Evolutionary conservation across 140 eudicot genomes (phyloP).

Genomic region (Anethum foeniculum): DNA sequence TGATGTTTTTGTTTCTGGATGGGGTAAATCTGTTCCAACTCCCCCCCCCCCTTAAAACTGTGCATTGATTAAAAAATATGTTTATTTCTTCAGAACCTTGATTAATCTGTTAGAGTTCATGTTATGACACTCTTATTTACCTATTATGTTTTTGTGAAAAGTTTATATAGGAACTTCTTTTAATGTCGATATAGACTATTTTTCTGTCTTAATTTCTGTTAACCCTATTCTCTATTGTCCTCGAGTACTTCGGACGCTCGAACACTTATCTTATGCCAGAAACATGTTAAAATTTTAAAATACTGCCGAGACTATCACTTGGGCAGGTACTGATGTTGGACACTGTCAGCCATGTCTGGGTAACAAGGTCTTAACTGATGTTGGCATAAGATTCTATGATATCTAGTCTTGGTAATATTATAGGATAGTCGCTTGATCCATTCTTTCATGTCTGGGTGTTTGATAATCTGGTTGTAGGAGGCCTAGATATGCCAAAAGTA

Average conservation of each 20-base stretch:
- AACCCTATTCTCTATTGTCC: background rate
- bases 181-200: background rate
- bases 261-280: background rate
- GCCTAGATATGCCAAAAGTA: background rate
- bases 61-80: background rate
- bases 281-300: background rate
- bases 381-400: background rate
- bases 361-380: background rate
- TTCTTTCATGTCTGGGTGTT: background rate
- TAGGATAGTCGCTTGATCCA: background rate
- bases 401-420: background rate
- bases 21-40: background rate
- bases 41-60: background rate
- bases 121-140: background rate
- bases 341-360: background rate
- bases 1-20: background rate
- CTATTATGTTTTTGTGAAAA: background rate
- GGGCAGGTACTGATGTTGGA: background rate
- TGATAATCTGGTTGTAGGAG: background rate
- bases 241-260: background rate
- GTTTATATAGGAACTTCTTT: background rate
- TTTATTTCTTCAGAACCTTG: background rate
- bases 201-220: background rate
- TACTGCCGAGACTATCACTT: background rate
- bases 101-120: background rate